phyloP scores from a whole-genome alignment of 805 yeast species.

The Kodamaea nitidulidarum region DNA sequence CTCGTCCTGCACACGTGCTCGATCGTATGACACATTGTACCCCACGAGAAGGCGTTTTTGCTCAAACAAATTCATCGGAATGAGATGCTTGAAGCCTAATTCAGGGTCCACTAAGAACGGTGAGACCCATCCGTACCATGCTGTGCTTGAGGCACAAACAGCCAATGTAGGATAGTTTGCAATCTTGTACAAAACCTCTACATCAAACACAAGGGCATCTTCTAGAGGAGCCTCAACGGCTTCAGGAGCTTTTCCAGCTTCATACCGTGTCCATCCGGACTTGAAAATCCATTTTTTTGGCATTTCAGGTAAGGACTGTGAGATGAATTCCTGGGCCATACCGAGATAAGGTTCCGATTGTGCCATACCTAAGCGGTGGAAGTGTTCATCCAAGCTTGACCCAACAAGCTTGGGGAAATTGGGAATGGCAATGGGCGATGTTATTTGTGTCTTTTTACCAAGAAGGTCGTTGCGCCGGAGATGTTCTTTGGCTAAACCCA shows the following conservation, averaged over 20 bases:
- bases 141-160: slow-evolving; percentile 65
- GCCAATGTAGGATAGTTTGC: slow-evolving; percentile 78
- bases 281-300: slow-evolving; percentile 58
- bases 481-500: slow-evolving; percentile 55
- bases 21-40: slow-evolving; percentile 85
- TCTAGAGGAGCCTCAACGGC: slow-evolving; percentile 69
- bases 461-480: slow-evolving; percentile 60
- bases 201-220: slow-evolving; percentile 76
- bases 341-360: slow-evolving; percentile 58
- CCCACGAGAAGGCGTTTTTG: slow-evolving; percentile 69
- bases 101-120: slow-evolving; percentile 57
- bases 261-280: slow-evolving; percentile 84
- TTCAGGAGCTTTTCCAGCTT: slow-evolving; percentile 47
- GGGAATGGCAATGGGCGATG: slow-evolving; percentile 54
- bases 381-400: slow-evolving; percentile 74
- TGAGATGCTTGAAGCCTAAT: slow-evolving; percentile 48
- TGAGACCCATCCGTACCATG: slow-evolving; percentile 95
- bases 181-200: slow-evolving; percentile 76
- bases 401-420: slow-evolving; percentile 75
- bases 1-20: slow-evolving; percentile 83
- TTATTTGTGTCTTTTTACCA: slow-evolving; percentile 65
- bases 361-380: slow-evolving; percentile 59
- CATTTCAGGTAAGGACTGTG: slow-evolving; percentile 25
- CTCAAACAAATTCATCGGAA: slow-evolving; percentile 61
- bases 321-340: slow-evolving; percentile 44